phyloP scores from a whole-genome alignment of 768 basidiomycete genomes.

The Kwoniella heveanensis region DNA sequence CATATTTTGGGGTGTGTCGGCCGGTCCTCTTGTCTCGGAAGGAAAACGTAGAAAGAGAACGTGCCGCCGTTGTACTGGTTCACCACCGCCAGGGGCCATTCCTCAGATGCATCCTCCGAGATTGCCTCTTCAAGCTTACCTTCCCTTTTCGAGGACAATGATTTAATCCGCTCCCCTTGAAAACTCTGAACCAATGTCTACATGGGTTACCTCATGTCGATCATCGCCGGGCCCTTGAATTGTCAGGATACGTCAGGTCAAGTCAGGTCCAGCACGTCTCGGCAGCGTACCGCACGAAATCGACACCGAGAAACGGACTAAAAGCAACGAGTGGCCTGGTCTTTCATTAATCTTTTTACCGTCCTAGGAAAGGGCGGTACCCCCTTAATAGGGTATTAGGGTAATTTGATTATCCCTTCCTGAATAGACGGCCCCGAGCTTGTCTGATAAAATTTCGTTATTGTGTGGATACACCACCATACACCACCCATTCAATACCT shows the following conservation, averaged over 20 bases:
- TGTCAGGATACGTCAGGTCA: no score
- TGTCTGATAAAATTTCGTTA: slow-evolving; percentile 2
- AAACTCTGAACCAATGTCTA: not conserved
- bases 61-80: no score
- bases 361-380: not conserved
- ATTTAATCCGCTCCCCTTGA: not conserved
- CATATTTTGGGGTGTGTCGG: not conserved
- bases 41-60: not conserved
- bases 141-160: not conserved
- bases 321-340: not conserved
- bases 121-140: not conserved
- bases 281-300: not conserved
- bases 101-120: not conserved
- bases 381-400: slow-evolving; percentile 1
- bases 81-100: no score
- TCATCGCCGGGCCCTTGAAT: not conserved
- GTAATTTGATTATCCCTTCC: not conserved
- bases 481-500: not conserved
- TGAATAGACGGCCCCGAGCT: not conserved
- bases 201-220: not conserved
- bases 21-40: slow-evolving; percentile 1
- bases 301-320: not conserved
- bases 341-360: not conserved
- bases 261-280: not conserved
- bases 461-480: not conserved